Evolutionary conservation across 306 rosid genomes (phyloP), one percentile per base, ranked within the genome.

Genomic region (Sphenostylis stenocarpa): DNA sequence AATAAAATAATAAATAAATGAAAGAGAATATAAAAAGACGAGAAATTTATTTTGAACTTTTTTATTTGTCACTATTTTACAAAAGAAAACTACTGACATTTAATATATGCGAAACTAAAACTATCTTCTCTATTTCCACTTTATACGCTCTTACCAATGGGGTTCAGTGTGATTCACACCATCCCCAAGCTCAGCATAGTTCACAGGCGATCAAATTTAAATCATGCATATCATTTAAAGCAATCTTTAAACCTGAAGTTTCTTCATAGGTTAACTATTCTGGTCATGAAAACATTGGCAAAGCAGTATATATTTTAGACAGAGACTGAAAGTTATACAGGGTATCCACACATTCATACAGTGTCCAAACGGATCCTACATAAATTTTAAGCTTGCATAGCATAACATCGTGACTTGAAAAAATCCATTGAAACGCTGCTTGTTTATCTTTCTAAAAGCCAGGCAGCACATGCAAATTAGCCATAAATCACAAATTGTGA

Each of bases 361-460:
- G 4, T 44, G 4, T 7, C 39, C 45, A 73, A 60, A 58, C 47
- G 43, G 13, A 41, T 39, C 55, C 52, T 24, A 24, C 14, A 2
- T 29, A 58, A 61, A 60, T 45, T 33, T 31, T 63, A 38, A 63
- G 64, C 39, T 20, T 47, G 51, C 80, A 75, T 20, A 62, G 8
- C 47, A 47, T 4, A 47, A 16, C 28, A 62, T 31, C 38, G 20
- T 12, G 38, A 14, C 52, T 47, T 29, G 43, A 51, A 38, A 14
- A 41, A 17, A 66, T 47, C 45, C 14, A 19, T 68, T 57, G 29
- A 69, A 29, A 71, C 10, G 2, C 14, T 20, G 17, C n/a, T 23
- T 13, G 33, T 28, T 28, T 57, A 38, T 38, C 13, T 21, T 34
- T 71, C 41, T 8, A 63, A 48, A 15, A 4, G 34, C 2, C 55